phyloP scores from a whole-genome alignment of 2,329 filamentous ascomycete species.

The Verticillium dahliae region DNA sequence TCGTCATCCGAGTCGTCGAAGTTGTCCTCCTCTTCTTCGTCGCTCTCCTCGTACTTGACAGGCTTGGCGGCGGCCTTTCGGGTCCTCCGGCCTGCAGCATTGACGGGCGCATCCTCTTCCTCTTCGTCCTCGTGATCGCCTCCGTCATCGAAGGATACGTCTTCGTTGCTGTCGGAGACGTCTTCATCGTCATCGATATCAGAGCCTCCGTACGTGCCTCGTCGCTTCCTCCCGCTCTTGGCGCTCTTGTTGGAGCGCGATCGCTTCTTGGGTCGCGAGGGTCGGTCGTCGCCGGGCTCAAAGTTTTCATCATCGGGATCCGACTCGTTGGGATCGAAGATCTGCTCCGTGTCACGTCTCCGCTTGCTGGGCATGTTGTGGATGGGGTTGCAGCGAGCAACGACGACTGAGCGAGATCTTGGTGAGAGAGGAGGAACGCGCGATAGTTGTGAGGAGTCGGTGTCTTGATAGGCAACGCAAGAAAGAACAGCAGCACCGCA shows the following conservation, averaged over 20 bases:
- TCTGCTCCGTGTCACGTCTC: slow-evolving; percentile 48
- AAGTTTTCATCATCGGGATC: slow-evolving; percentile 63
- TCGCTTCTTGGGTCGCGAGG: slow-evolving; percentile 31
- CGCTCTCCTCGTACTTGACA: slow-evolving; percentile 41
- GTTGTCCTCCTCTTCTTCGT: slow-evolving; percentile 30
- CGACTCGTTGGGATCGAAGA: slow-evolving; percentile 60
- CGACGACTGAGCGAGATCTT: neutral
- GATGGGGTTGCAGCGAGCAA: neutral
- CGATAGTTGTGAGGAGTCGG: neutral
- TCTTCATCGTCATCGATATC: slow-evolving; percentile 57
- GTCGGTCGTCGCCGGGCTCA: slow-evolving; percentile 42
- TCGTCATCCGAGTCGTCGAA: slow-evolving; percentile 14
- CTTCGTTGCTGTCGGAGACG: slow-evolving; percentile 45
- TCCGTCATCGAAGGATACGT: slow-evolving; percentile 38
- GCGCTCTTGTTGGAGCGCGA: slow-evolving; percentile 20
- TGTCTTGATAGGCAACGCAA: neutral
- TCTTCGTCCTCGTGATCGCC: slow-evolving; percentile 34
- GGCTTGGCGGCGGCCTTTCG: slow-evolving; percentile 38
- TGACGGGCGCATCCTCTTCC: slow-evolving; percentile 33
- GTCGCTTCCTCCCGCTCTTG: slow-evolving; percentile 31
- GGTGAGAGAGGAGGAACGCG: neutral
- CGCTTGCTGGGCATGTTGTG: slow-evolving; percentile 42
- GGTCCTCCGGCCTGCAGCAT: slow-evolving; percentile 41
- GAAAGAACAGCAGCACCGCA: neutral
- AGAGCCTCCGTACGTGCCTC: slow-evolving; percentile 46